Conservation (phyloP, 2,329 filamentous ascomycete genomes). For the Blastomyces parvus region DNA sequence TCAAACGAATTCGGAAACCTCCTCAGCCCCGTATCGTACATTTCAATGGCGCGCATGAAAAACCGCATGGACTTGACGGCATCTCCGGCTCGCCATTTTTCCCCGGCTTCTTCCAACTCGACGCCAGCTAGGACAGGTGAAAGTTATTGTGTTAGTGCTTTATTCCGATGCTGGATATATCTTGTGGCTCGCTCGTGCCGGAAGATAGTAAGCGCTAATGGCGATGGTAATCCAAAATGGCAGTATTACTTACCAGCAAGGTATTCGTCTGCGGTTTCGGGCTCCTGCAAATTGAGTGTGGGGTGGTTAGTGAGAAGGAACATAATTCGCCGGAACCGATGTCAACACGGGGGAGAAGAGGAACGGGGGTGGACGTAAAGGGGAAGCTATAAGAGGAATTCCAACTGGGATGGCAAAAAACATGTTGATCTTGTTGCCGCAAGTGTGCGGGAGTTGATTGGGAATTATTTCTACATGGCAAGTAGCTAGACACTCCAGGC, state of each 20-base stretch:
- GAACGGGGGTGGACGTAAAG: no score
- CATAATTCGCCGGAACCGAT: neutral
- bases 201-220: neutral
- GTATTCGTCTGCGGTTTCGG: constrained; percentile 58
- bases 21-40: constrained; percentile 54
- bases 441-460: no score
- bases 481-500: no score
- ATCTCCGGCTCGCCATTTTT: constrained; percentile 66
- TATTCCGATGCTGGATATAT: neutral
- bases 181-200: neutral
- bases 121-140: constrained; percentile 45
- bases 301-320: constrained; percentile 7
- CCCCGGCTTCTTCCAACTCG: constrained; percentile 59
- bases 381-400: no score
- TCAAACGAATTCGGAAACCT: constrained; percentile 56
- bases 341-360: neutral
- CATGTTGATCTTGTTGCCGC: no score
- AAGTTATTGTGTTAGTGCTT: neutral
- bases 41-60: constrained; percentile 53
- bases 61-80: constrained; percentile 53
- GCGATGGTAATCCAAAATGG: neutral
- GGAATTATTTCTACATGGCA: no score
- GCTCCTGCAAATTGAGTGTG: constrained; percentile 21
- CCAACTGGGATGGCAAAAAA: no score
- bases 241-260: constrained; percentile 43